Evolutionary conservation across 805 yeast species (phyloP).

Genomic region (Cyberlindnera mississippiensis): DNA sequence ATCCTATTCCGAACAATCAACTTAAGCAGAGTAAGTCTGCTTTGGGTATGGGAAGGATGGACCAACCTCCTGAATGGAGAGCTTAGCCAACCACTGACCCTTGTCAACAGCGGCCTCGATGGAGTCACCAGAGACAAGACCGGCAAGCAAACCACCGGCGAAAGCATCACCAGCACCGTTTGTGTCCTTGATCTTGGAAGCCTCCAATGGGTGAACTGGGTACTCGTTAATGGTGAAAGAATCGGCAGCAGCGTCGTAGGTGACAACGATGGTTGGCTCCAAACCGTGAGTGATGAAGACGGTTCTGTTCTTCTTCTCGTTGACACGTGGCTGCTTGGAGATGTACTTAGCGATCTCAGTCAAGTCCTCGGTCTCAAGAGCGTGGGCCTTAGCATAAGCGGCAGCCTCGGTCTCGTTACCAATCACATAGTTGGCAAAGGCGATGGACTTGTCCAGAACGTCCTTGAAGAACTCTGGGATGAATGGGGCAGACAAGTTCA

Average conservation of each 20-base stretch:
- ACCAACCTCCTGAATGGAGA: conserved; percentile 90
- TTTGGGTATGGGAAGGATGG: conserved; percentile 74
- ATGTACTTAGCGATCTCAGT: conserved; percentile 76
- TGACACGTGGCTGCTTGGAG: conserved; percentile 74
- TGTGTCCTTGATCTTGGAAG: conserved; percentile 75
- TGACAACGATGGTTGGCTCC: conserved; percentile 80
- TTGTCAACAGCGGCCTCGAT: conserved; percentile 61
- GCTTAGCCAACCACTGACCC: conserved; percentile 96
- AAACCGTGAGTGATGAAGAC: conserved; percentile 95
- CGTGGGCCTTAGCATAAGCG: conserved; percentile 86
- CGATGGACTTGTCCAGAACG: conserved; percentile 71
- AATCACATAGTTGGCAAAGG: conserved; percentile 86
- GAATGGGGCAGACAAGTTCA: conserved; percentile 96
- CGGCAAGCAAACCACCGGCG: conserved; percentile 94
- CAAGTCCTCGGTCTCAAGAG: conserved; percentile 53
- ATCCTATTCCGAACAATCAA: neutral
- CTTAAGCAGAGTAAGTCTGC: conserved; percentile 17
- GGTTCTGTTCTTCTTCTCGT: conserved; percentile 65
- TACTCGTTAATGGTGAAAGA: conserved; percentile 45
- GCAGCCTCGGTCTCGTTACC: conserved; percentile 98
- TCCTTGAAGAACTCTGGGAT: conserved; percentile 94
- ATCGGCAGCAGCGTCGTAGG: conserved; percentile 46
- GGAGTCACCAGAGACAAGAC: conserved; percentile 69
- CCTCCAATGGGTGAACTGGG: conserved; percentile 70
- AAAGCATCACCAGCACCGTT: conserved; percentile 99